Base-by-base conservation (phyloP, 2,329 filamentous ascomycete species). In the Colletotrichum sp. region DNA sequence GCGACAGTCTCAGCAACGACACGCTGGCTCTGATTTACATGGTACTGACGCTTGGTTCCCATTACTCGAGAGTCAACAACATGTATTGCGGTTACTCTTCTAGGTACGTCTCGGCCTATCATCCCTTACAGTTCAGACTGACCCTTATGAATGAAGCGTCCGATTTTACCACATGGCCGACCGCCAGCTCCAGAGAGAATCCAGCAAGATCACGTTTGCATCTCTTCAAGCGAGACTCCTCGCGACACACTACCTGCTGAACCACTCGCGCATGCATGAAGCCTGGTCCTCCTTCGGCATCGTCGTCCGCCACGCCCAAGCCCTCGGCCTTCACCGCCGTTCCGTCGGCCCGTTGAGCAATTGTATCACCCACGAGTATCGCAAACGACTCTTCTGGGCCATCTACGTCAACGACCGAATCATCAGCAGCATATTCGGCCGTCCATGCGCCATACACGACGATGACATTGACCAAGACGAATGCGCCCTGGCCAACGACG, bases 381-480 rank as follows among this genome's bases (percentile, higher is more conserved):
- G 60, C 0, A 64, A 64, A 13, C 75, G 79, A 1, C 71, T 80
- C 2, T 80, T 80, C 48, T 80, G 79, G 79, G 78, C 79, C n/a
- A 79, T 78, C 4, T 80, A 80, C 48, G 75, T 71, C 3, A 79
- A 80, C 66, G 79, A 80, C 48, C 77, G 79, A 24, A 78, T 78
- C 1, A 72, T 80, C 9, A 76, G 77, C n/a, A 80, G 74, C 8
- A 80, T 80, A 28, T 74, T 80, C 5, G 79, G 79, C 8, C 76
- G 79, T 8, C 79, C 79, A 0, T 80, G 79, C 21, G 79, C 79
- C 13, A 60, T 80, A 5, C 74, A 78, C 16, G 79, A 80, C 60
- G 74, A 74, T 18, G 77, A 74, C 8, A 80, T 80, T 32, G 78
- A 80, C 26, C 60, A 64, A 28, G 21, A 64, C 12, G 60, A 64